Base-by-base conservation (phyloP, 108 stramenopile genomes). In the Skeletonema tropicum region DNA sequence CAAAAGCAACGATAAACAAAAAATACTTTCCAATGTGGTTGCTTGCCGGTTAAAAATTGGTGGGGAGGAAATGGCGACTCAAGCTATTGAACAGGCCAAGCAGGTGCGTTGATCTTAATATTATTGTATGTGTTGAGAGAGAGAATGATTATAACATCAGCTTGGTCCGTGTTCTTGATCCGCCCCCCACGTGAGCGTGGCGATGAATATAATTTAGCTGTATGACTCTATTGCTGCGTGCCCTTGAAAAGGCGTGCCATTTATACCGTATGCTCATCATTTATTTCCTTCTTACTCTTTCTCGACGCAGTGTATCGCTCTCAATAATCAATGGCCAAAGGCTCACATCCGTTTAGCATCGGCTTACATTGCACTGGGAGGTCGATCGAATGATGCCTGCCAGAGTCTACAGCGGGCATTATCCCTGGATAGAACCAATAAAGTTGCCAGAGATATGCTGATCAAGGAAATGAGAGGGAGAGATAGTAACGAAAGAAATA, bases 301-400 rank as follows among this genome's bases (percentile, higher is more conserved):
- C 2, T 32, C 21, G 10, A 41, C 17, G 21, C 52, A 88, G 84
- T 94, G 94, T 67, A 75, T 92, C 29, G 80, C 80, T n/a, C 33
- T 92, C 13, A 85, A 92, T 65, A 68, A 88, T 60, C 61, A 68
- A 55, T 95, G 94, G 94, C 74, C 90, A 32, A 92, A 92, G 64
- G 94, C 88, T 12, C 89, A 90, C 65, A 73, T 95, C 13, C 88
- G 92, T 45, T 73, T 95, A 58, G 94, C 90, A 21, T 82, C 86
- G 17, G 92, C 88, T 19, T 91, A 91, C 72, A 88, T 91, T 62
- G 89, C 89, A 25, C 73, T 90, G 31, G 90, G 91, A 9, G 80
- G 81, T 29, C 88, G 85, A 72, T 87, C 85, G 69, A 95, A 95
- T 74, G 90, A 92, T 85, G 94, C 94, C 1, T 95, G 92, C 65